Conservation (phyloP, 306 rosid genomes). For the Cucumis cinereus region DNA sequence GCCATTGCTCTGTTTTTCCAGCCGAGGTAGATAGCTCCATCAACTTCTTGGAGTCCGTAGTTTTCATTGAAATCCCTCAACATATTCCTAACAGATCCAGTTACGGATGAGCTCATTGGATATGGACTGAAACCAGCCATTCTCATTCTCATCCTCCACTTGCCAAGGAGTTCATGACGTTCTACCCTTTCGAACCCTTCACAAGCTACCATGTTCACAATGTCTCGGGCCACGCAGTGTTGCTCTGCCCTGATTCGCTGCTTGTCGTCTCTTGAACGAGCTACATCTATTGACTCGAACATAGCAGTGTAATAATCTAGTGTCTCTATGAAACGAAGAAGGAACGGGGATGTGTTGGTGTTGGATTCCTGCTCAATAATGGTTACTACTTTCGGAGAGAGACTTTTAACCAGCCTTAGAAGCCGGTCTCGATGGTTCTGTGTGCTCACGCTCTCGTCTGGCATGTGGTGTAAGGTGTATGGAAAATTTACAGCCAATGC, state of each 20-base stretch:
- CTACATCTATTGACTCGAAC: slow-evolving; percentile 79
- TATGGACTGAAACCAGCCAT: slow-evolving; percentile 65
- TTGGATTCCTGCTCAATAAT: slow-evolving; percentile 90
- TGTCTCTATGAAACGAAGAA: slow-evolving; percentile 55
- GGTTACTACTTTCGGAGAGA: slow-evolving; percentile 70
- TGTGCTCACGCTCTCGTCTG: slow-evolving; percentile 95
- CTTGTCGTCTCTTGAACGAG: slow-evolving; percentile 35
- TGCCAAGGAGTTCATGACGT: slow-evolving; percentile 68
- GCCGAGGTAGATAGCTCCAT: slow-evolving; percentile 53
- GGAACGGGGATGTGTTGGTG: slow-evolving; percentile 89
- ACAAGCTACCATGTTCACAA: slow-evolving; percentile 91
- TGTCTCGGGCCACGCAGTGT: slow-evolving; percentile 83
- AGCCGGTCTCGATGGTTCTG: slow-evolving; percentile 75
- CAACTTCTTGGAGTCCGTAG: slow-evolving; percentile 26
- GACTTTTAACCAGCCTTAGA: slow-evolving; percentile 58
- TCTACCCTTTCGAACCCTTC: slow-evolving; percentile 80
- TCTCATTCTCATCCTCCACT: slow-evolving; percentile 66
- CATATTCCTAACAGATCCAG: slow-evolving; percentile 19
- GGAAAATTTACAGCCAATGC: slow-evolving; percentile 76
- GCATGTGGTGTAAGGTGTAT: slow-evolving; percentile 75
- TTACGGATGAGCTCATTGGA: slow-evolving; percentile 45
- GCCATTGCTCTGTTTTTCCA: slow-evolving; percentile 60
- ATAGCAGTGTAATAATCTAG: slow-evolving; percentile 58
- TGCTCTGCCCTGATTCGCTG: slow-evolving; percentile 69
- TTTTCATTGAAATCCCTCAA: slow-evolving; percentile 39